Evolutionary conservation across 495 filamentous ascomycete genomes (phyloP).

Genomic region (Jackrogersella multiformis): DNA sequence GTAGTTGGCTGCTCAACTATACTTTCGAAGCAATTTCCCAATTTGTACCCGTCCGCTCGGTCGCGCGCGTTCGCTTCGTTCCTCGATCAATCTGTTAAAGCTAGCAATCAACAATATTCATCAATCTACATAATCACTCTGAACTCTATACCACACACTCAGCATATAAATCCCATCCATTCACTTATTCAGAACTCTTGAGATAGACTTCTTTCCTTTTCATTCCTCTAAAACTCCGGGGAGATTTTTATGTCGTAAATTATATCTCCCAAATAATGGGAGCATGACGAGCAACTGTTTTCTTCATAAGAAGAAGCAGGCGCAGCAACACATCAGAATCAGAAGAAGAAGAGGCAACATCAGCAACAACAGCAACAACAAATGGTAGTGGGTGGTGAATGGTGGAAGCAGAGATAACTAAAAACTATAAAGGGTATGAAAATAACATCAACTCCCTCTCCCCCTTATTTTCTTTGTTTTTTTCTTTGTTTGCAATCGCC

Average conservation of each 20-base stretch:
- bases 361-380: slow-evolving; percentile 30
- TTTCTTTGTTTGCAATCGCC: slow-evolving; percentile 20
- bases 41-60: slow-evolving; percentile 26
- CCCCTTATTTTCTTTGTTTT: slow-evolving; percentile 6
- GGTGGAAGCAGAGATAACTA: slow-evolving; percentile 29
- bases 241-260: slow-evolving; percentile 36
- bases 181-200: slow-evolving; percentile 18
- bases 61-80: slow-evolving; percentile 27
- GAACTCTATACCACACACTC: neutral
- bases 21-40: neutral
- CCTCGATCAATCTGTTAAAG: slow-evolving; percentile 13
- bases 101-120: slow-evolving; percentile 22
- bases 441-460: slow-evolving; percentile 44
- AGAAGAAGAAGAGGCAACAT: neutral
- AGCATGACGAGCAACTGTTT: slow-evolving; percentile 35
- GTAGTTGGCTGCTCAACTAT: slow-evolving; percentile 19
- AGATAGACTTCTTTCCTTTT: slow-evolving; percentile 40
- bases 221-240: slow-evolving; percentile 19
- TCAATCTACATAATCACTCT: slow-evolving; percentile 14
- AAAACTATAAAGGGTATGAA: slow-evolving; percentile 45
- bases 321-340: neutral
- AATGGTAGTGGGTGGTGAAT: slow-evolving; percentile 9
- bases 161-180: neutral
- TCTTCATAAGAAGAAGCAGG: slow-evolving; percentile 40
- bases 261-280: slow-evolving; percentile 43